Percentiles rank a stretch among this genome's conserved stretches.
Conservation (phyloP, 768 basidiomycete species). For the Tricholoma terreum region DNA sequence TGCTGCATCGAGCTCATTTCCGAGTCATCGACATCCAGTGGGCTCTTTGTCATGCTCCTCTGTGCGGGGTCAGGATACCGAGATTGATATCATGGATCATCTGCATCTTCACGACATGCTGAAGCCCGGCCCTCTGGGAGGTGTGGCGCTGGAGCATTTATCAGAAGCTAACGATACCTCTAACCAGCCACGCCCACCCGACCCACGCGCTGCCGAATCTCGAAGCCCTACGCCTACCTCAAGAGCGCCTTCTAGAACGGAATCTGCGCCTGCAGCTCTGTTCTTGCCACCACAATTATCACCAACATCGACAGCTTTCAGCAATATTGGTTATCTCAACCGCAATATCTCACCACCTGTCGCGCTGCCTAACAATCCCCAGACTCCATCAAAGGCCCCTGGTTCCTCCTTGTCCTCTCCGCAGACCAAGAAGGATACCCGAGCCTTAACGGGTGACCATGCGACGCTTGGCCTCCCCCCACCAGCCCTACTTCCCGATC, state of each 20-base stretch:
- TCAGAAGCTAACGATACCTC: background rate
- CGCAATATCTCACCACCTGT: background rate
- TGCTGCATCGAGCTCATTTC: background rate
- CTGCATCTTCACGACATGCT: constrained; percentile 1
- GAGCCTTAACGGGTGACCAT: too few species aligned
- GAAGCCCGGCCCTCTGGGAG: background rate
- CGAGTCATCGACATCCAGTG: background rate
- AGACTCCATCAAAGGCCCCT: background rate
- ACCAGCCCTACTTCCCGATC: background rate
- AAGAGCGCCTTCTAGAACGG: constrained; percentile 10
- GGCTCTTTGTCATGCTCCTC: background rate
- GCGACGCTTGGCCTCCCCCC: background rate
- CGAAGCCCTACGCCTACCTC: constrained; percentile 1
- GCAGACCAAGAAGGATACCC: background rate
- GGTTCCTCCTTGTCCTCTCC: background rate
- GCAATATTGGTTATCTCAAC: background rate
- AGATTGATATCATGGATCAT: constrained; percentile 16
- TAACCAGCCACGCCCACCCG: background rate
- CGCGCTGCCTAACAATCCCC: background rate
- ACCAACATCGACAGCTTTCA: constrained; percentile 5
- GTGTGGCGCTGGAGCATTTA: background rate
- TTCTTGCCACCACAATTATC: constrained; percentile 1
- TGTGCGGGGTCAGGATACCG: background rate
- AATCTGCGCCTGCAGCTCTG: constrained; percentile 8
- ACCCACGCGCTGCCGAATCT: background rate